Base-by-base conservation (phyloP, 108 stramenopile genomes). In the Stephanodiscus triporus region DNA sequence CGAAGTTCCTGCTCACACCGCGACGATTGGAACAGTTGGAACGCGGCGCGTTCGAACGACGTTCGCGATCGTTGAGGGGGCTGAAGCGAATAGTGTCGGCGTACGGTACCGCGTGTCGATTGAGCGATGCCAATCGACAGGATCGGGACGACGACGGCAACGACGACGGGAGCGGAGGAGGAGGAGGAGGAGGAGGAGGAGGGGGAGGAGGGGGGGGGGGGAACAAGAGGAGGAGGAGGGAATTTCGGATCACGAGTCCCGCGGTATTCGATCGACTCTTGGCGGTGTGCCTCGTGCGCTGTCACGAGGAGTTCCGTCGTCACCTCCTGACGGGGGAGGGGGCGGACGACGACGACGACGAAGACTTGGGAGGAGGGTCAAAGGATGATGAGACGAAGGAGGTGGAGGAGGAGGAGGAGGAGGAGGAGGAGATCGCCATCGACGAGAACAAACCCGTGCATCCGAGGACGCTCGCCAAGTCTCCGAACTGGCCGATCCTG, bases 101-200 rank as follows among this genome's bases (percentile, higher is more conserved):
- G 17, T 96, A 85, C 80, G 87, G 79, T 51, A 87, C 91, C 26
- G 95, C 95, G 14, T 94, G 91, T 77, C 91, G 91, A 70, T 63
- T 94, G 70, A 75, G 81, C 19, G 84, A 88, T 73, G 77, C 85
- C 16, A 78, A 72, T 40, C 77, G 69, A 19, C 63, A 77, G 11
- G 73, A 86, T 63, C 50, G 63, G 14, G 68, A 66, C 9, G 55
- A 74, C 13, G 83, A 80, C 23, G 63, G 73, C 58, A 60, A 73
- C 43, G 56, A 51, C 26, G 61, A 57, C 40, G 40, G 9, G 40
- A 9, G 40, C 1, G 40, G 40, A 0, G 54, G 14, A 17, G 60
- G 65, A 2, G 43, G 50, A n/a, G 77, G 79, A 42, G 73, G 70
- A 32, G 57, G 57, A 23, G 42, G 42, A 37, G 51, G 30, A 4